phyloP scores from a whole-genome alignment of 2,329 filamentous ascomycete genomes.

The Colletotrichum lindemuthianum region DNA sequence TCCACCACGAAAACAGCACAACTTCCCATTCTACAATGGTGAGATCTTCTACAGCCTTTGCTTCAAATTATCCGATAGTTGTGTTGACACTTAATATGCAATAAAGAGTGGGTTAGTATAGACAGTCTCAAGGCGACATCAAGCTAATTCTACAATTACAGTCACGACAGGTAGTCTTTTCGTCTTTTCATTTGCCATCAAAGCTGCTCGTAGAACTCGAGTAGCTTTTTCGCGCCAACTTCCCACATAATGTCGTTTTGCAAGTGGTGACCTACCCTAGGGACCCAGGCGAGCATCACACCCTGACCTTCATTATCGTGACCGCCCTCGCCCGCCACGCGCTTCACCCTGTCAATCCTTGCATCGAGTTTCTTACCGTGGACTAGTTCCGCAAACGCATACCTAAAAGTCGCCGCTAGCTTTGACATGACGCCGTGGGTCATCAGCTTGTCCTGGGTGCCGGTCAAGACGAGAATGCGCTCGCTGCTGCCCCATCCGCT shows the following conservation, averaged over 20 bases:
- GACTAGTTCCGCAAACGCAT: constrained; percentile 44
- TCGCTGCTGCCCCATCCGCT: constrained; percentile 40
- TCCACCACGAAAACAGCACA: no score
- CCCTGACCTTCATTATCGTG: constrained; percentile 45
- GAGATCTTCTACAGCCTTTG: no score
- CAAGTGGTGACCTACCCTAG: constrained; percentile 60
- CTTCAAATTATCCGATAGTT: no score
- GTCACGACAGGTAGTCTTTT: no score
- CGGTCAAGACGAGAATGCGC: constrained; percentile 52
- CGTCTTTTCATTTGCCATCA: neutral
- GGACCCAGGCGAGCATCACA: constrained; percentile 53
- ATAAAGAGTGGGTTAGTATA: no score
- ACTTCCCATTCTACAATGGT: no score
- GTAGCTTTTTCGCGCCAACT: constrained; percentile 55
- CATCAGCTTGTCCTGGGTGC: constrained; percentile 54
- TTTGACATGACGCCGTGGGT: constrained; percentile 47
- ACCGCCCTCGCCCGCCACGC: constrained; percentile 38
- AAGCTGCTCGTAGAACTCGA: constrained; percentile 49
- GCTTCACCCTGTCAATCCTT: constrained; percentile 23
- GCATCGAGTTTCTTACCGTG: constrained; percentile 44
- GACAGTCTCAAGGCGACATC: no score
- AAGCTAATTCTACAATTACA: neutral
- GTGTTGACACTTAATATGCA: no score
- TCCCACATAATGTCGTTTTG: constrained; percentile 63
- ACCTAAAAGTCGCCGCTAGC: constrained; percentile 51